phyloP scores from a whole-genome alignment of 2,329 filamentous ascomycete genomes.

The Chaetothyriales sp. region DNA sequence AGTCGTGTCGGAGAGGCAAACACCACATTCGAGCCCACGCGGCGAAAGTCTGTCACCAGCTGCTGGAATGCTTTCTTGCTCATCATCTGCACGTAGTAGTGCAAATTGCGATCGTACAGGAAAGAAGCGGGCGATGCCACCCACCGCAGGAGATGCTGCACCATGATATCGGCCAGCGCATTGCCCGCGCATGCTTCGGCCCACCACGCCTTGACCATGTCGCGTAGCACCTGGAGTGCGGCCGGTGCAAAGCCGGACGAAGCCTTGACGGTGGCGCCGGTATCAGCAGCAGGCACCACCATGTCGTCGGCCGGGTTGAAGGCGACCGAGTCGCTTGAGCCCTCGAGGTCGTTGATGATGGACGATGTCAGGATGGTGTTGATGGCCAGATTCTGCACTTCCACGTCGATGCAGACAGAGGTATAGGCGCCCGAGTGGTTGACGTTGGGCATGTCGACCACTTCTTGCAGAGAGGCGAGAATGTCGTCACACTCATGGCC shows the following conservation, averaged over 20 bases:
- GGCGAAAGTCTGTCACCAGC: constrained; percentile 89
- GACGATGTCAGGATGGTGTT: constrained; percentile 96
- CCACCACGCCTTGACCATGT: constrained; percentile 99
- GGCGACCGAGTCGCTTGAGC: constrained; percentile 61
- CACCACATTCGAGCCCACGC: constrained; percentile 89
- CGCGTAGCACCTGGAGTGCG: constrained; percentile 75
- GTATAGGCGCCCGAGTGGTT: constrained; percentile 91
- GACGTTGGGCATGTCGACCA: constrained; percentile 78
- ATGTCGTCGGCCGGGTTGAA: constrained; percentile 66
- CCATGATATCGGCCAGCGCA: constrained; percentile 92
- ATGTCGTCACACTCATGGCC: constrained; percentile 92
- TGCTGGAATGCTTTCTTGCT: constrained; percentile 94
- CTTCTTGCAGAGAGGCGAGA: constrained; percentile 61
- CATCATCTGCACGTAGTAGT: constrained; percentile 98
- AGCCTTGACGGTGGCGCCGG: constrained; percentile 49
- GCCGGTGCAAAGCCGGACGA: constrained; percentile 78
- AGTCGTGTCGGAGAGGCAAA: constrained; percentile 84
- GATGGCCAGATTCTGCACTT: constrained; percentile 86
- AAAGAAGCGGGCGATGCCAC: constrained; percentile 87
- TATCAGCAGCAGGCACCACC: constrained; percentile 42
- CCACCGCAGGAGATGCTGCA: constrained; percentile 95
- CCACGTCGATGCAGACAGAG: constrained; percentile 90
- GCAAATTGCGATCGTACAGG: constrained; percentile 83
- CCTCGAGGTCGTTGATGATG: constrained; percentile 90
- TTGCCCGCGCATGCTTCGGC: constrained; percentile 79